A percentile compares a stretch with the other conserved stretches of the same genome.
phyloP scores from a whole-genome alignment of 306 rosid genomes.

The Morella rubra region DNA sequence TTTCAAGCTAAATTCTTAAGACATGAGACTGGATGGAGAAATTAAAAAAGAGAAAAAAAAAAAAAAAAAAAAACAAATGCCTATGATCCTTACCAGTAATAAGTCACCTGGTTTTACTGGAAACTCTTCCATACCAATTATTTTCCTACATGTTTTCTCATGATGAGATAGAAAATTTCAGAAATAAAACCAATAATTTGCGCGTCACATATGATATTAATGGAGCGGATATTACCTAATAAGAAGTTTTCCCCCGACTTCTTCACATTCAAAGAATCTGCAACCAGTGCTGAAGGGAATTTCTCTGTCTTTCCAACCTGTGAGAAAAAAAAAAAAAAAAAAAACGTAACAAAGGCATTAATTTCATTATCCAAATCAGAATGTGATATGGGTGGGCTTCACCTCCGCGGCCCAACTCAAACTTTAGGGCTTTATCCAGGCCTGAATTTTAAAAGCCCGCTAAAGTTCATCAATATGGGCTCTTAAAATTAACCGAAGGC shows the following conservation, averaged over 20 bases:
- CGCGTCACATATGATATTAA: no score
- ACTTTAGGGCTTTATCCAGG: not conserved
- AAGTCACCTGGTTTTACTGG: constrained; percentile 59
- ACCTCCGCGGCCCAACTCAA: not conserved
- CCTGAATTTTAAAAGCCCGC: not conserved
- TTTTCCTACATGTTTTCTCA: constrained; percentile 37
- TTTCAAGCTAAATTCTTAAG: not conserved
- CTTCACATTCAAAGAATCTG: constrained; percentile 43
- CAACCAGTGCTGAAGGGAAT: constrained; percentile 48
- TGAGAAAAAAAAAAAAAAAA: no score
- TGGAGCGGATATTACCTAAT: constrained; percentile 34
- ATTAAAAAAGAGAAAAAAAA: no score
- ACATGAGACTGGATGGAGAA: no score
- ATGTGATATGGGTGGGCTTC: not conserved
- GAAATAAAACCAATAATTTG: not conserved
- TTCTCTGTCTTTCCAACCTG: constrained; percentile 43
- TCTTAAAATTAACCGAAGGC: not conserved
- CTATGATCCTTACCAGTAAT: constrained; percentile 38
- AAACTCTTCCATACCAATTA: constrained; percentile 49
- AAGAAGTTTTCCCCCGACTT: constrained; percentile 23
- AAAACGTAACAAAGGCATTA: no score
- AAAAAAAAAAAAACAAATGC: no score
- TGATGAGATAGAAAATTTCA: not conserved
- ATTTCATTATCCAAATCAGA: not conserved
- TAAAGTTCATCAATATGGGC: not conserved